Conservation (phyloP, 1,139 yeast species). For the Scheffersomyces segobiensis region DNA sequence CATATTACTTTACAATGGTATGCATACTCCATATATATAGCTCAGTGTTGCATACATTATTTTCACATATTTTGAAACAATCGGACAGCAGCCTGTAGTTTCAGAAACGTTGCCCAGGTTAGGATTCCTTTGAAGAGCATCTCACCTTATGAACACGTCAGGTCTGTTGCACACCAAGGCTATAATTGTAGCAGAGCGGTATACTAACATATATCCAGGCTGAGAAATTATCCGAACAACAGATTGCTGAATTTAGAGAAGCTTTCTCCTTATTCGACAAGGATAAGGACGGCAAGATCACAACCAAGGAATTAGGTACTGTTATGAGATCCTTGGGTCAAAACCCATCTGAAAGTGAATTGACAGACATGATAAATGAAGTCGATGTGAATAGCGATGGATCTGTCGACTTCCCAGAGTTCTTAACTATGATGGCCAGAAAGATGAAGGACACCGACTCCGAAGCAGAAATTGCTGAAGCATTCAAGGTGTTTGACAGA, state of each 20-base stretch:
- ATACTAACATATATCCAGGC: slow-evolving; percentile 42
- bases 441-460: slow-evolving; percentile 95
- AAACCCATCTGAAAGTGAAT: slow-evolving; percentile 94
- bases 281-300: slow-evolving; percentile 94
- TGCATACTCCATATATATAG: background rate
- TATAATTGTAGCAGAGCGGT: background rate
- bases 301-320: slow-evolving; percentile 93
- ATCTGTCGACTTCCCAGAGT: slow-evolving; percentile 87
- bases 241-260: slow-evolving; percentile 94
- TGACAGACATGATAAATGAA: slow-evolving; percentile 94
- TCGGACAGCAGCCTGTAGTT: background rate
- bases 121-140: background rate
- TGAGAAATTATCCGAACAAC: slow-evolving; percentile 91
- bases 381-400: slow-evolving; percentile 96
- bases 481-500: slow-evolving; percentile 90
- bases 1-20: background rate
- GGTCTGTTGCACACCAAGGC: background rate
- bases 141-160: background rate
- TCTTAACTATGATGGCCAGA: slow-evolving; percentile 86
- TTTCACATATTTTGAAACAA: background rate
- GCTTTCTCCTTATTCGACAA: slow-evolving; percentile 96
- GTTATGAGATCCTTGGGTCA: slow-evolving; percentile 98
- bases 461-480: slow-evolving; percentile 96
- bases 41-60: background rate
- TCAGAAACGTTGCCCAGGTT: background rate